These are phyloP conservation scores for Backusella australiensis DNA, from an alignment of 192 early-diverging fungal genomes.

Conservation along the genomic window DNA sequence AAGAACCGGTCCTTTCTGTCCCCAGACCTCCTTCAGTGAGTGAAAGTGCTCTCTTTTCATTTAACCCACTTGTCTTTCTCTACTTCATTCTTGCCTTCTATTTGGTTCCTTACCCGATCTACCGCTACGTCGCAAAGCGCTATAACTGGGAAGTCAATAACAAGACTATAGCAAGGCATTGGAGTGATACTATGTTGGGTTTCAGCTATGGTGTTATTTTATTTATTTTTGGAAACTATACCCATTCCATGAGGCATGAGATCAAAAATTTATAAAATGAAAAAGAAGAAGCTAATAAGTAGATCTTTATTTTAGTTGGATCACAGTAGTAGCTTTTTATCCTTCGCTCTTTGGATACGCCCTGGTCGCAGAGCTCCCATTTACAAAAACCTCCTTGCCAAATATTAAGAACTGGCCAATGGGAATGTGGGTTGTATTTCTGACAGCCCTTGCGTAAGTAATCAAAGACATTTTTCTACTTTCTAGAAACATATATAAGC, in stretches of 20 bases:
- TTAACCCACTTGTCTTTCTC: conserved; percentile 47
- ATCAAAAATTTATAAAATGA: background rate
- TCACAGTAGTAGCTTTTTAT: conserved; percentile 40
- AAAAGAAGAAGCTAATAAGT: background rate
- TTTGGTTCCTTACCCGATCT: conserved; percentile 52
- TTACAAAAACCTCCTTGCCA: conserved; percentile 64
- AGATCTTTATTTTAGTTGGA: conserved; percentile 28
- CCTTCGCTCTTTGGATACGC: conserved; percentile 51
- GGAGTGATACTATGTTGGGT: conserved; percentile 57
- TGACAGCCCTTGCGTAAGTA: conserved; percentile 48
- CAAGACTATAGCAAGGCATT: conserved; percentile 64
- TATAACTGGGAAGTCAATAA: conserved; percentile 66
- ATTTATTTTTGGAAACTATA: conserved; percentile 77
- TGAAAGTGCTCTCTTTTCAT: conserved; percentile 40
- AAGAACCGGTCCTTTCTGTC: conserved; percentile 2
- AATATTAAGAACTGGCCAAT: conserved; percentile 61
- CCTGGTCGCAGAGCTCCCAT: conserved; percentile 63
- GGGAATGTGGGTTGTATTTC: conserved; percentile 63
- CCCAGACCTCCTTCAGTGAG: conserved; percentile 5
- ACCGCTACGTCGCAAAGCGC: conserved; percentile 55
- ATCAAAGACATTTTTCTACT: background rate
- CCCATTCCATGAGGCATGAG: conserved; percentile 56
- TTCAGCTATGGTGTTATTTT: conserved; percentile 63
- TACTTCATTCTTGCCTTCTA: conserved; percentile 55
- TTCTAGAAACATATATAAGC: background rate